Evolutionary conservation across 495 filamentous ascomycete genomes (phyloP), one percentile per base, ranked within the genome.

Genomic region (Aspergillus diversus): DNA sequence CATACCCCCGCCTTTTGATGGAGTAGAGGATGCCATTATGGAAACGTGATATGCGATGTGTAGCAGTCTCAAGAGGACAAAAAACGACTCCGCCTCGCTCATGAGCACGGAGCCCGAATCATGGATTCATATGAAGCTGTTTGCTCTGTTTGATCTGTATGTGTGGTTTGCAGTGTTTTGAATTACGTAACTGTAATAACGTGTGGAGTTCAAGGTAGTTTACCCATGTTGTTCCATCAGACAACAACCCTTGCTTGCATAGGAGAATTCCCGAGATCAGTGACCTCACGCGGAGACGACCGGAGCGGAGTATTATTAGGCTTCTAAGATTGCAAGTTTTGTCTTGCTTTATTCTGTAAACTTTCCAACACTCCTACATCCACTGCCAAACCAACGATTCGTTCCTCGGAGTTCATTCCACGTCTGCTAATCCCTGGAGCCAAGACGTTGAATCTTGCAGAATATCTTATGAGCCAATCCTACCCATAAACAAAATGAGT

Each of bases 11-110:
- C 64, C 69, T 64, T 75, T 75, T 5, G 72, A 55, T 8, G 70
- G 69, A 31, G 66, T 68, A 7, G 75, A 66, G 46, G 75, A 71
- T 21, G 73, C 63, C 78, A 82, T 83, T 48, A n/a, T 48, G 16
- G 1, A 27, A 55, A 11, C 27, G 27, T 16, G 37, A 16, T 55
- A 55, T 50, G 21, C 46, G 32, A 13, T 27, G 11, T 16, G 3
- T 46, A 48, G 21, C 21, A 27, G 21, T 27, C 21, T 27, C 21
- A 27, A 27, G 21, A 27, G 21, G 21, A 27, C 21, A 27, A 27
- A 27, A 27, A 27, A 27, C 21, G 21, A 27, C 21, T 2, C 21
- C 21, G 21, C 1, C 2, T 2, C 21, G 2, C 21, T 27, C 21
- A 1, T 2, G 21, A 27, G 21, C 21, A 27, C 2, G 21, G 21